Evolutionary conservation across 768 basidiomycete genomes (phyloP), one percentile per base, ranked within the genome.

Genomic region (Clavaria fumosa): DNA sequence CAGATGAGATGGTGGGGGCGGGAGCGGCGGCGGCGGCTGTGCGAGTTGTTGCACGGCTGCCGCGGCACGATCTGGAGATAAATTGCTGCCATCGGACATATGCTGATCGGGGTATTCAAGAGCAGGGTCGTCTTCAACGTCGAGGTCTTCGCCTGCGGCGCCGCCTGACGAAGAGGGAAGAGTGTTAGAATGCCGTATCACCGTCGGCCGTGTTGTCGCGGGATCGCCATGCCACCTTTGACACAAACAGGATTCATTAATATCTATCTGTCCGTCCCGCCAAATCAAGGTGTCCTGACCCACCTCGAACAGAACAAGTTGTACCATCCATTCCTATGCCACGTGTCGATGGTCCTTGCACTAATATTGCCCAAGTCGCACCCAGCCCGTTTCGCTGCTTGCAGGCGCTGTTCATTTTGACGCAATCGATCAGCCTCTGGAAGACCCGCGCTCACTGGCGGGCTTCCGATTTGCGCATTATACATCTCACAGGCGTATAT

Each of bases 301-400:
- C 44, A 78, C 76, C 81, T 66, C 47, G 64, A 63, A 53, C 73
- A 74, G 53, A 85, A 85, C 17, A 82, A 59, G 7, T 64, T 64
- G 49, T 81, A 85, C 81, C 81, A 84, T 11, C 79, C 79, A 23
- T 67, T 65, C 39, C 71, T 67, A 47, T 79, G 77, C 81, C 81
- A 85, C 41, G 81, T 76, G 47, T 84, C 81, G 41, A 85, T 69
- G 2, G 75, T 76, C 42, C 79, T 67, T 14, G 78, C 71, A 30
- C 66, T 76, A 37, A 85, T 65, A 47, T 77, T 83, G 5, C 78
- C 81, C 10, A 83, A 71, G 43, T 81, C 78, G 42, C 71, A 72
- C 4, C 71, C 72, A 18, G 64, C 64, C 46, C 75, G 74, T 37
- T 75, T 69, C 1, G 80, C 78, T 6, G 67, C 52, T 34, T 73